Evolutionary conservation across 345 rosid genomes (phyloP), one percentile per base, ranked within the genome.

Genomic region (Ricinus communis): DNA sequence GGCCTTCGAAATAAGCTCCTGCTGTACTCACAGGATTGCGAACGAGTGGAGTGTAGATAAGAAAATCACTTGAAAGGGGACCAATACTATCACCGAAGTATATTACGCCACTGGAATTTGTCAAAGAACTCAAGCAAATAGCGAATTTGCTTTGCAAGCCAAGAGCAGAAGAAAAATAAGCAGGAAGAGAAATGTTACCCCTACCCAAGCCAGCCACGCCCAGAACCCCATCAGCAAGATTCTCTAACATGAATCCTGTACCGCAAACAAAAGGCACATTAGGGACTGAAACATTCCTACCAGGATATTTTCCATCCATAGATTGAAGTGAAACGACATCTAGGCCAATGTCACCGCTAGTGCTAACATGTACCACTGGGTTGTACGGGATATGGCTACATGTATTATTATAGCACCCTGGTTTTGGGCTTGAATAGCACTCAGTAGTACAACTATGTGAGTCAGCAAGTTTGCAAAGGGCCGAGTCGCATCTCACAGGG

Each of bases 401-500:
- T 16, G 77, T 56, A 22, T 73, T 57, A 14, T 73, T 73, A 56
- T 31, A 9, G 40, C 77, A 73, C 11, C 77, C 77, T 15, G 77
- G 77, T 19, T 21, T 43, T 25, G 66, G 65, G n/a, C 10, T 16
- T 1, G 61, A 40, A 43, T 18, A 62, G 53, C 74, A 71, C 40
- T 62, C 47, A 4, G 41, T 4, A 16, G 27, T 14, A 33, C 74
- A 71, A 8, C 24, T 33, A 25, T 53, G 43, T 52, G 75, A 52
- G 18, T 25, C 19, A n/a, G 89, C 86, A 9, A 74, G 76, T 0
- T 82, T 70, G 79, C 97, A 90, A 1, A 65, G 77, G 36, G 90
- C 85, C 0, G 93, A 88, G 40, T 70, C n/a, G 52, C 93, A 91
- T 5, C 73, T 74, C 33, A 81, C 79, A 0, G 93, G 79, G 0